These are phyloP conservation scores for Bacidia gigantensis DNA, from an alignment of 495 filamentous ascomycete genomes.

Conservation along the genomic window DNA sequence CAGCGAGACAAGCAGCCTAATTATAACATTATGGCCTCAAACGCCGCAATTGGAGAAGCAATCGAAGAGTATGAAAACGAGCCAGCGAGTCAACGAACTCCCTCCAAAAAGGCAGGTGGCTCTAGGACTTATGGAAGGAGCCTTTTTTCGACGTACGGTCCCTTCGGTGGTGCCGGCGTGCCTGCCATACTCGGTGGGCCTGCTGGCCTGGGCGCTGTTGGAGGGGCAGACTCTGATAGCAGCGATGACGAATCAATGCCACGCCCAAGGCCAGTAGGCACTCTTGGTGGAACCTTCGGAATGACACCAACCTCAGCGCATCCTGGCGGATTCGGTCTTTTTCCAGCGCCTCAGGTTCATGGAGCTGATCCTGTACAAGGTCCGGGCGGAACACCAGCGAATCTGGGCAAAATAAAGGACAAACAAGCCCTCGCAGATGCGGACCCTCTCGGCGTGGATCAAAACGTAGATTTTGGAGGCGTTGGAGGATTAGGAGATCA, in stretches of 20 bases:
- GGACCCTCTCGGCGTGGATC: conserved; percentile 83
- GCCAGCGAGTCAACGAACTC: conserved; percentile 43
- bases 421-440: conserved; percentile 72
- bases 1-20: conserved; percentile 56
- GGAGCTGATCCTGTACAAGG: conserved; percentile 49
- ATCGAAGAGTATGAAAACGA: conserved; percentile 56
- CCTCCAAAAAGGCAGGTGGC: conserved; percentile 48
- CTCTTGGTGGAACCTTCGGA: conserved; percentile 46
- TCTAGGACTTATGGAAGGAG: conserved; percentile 52
- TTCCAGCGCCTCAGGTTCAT: conserved; percentile 46
- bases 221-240: conserved; percentile 81
- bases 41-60: conserved; percentile 46
- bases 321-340: conserved; percentile 35
- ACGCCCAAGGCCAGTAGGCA: conserved; percentile 32
- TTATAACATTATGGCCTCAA: conserved; percentile 5
- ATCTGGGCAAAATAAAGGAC: conserved; percentile 82
- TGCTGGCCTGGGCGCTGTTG: conserved; percentile 61
- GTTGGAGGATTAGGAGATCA: conserved; percentile 85
- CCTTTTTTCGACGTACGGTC: conserved; percentile 75
- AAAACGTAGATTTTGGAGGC: conserved; percentile 79
- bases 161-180: conserved; percentile 73
- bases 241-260: conserved; percentile 77
- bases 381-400: conserved; percentile 51
- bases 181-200: conserved; percentile 62
- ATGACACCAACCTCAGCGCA: conserved; percentile 63